Base-by-base conservation (phyloP, 306 rosid species). In the Lathyrus aphaca region DNA sequence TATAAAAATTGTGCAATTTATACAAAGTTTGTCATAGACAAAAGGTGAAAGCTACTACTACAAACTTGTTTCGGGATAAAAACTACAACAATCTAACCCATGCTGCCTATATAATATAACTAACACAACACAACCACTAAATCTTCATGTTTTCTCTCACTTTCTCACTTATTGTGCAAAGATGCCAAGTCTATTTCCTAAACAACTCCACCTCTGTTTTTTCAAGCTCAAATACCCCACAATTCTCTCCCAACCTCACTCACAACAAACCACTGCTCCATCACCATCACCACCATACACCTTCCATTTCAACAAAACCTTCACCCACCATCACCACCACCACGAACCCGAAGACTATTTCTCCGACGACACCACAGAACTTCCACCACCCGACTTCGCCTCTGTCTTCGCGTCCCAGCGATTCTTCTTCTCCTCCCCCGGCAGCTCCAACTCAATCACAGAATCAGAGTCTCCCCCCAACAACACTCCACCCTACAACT, bases 381-480 rank as follows among this genome's bases (percentile, higher is more conserved):
- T 78, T 3, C 71, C 81, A 4, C 82, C 81, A 3, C 92, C 90
- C 0, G 96, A 94, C 78, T 83, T 94, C 7, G 82, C 96, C 29
- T 66, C 97, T 72, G 39, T 83, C 69, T 86, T 77, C 21, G 82
- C 97, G 32, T 94, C 96, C 37, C 83, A 80, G 19, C 87, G 98
- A 13, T 87, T 94, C 87, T 94, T 94, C 88, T 82, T 88, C 89
- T 94, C 98, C 71, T 85, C 96, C 38, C 98, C 98, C 0, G 98
- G 99, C 48, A 63, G 11, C 64, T 91, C 99, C 56, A 95, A 95
- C 74, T 91, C 99, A 85, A 89, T 95, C 53, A 37, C 79, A 6
- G 88, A 94, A 39, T 27, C 78, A 7, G 89, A 94, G 35, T 81
- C 92, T 64, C 71, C 86, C 0, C 10, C 39, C 17, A n/a, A 56